These are phyloP conservation scores for Vitis hybrid DNA, from an alignment of 177 flowering plant genomes.

Conservation along the genomic window DNA sequence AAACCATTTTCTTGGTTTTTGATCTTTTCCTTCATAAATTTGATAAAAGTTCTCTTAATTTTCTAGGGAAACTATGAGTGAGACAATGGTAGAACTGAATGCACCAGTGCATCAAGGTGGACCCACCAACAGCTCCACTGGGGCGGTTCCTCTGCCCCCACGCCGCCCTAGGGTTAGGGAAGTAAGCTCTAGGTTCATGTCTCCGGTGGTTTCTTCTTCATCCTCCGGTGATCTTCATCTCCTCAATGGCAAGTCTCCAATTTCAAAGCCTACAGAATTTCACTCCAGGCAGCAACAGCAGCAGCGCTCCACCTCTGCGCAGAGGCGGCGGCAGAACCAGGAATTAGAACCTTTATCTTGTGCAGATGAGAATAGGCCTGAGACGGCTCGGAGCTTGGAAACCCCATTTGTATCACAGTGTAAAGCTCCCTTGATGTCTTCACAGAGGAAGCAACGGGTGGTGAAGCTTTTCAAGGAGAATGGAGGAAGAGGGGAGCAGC, in stretches of 20 bases:
- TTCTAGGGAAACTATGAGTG: too few species aligned
- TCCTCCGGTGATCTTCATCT: conserved; percentile 25
- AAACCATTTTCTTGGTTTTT: too few species aligned
- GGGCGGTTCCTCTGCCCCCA: conserved; percentile 9
- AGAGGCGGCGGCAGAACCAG: conserved; percentile 21
- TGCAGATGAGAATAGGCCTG: conserved; percentile 31
- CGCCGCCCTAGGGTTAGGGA: conserved; percentile 60
- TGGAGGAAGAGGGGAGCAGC: conserved; percentile 3
- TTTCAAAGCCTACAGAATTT: conserved; percentile 5
- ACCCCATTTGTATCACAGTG: conserved; percentile 1
- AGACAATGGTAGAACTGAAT: too few species aligned
- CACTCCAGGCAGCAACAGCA: conserved; percentile 10
- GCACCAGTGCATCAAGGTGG: too few species aligned
- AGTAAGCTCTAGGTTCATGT: conserved; percentile 63
- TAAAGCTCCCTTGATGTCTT: background rate
- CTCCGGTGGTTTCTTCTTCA: conserved; percentile 27
- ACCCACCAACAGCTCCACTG: conserved; percentile 10
- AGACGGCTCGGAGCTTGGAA: conserved; percentile 8
- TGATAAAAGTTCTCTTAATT: too few species aligned
- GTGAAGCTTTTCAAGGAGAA: conserved; percentile 29
- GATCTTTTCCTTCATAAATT: too few species aligned
- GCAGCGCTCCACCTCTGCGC: conserved; percentile 23
- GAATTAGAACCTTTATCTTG: conserved; percentile 19
- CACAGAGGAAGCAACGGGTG: conserved; percentile 13
- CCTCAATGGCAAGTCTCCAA: conserved; percentile 18